Conservation (phyloP, 2,329 filamentous ascomycete genomes). For the Colletotrichum incanum region DNA sequence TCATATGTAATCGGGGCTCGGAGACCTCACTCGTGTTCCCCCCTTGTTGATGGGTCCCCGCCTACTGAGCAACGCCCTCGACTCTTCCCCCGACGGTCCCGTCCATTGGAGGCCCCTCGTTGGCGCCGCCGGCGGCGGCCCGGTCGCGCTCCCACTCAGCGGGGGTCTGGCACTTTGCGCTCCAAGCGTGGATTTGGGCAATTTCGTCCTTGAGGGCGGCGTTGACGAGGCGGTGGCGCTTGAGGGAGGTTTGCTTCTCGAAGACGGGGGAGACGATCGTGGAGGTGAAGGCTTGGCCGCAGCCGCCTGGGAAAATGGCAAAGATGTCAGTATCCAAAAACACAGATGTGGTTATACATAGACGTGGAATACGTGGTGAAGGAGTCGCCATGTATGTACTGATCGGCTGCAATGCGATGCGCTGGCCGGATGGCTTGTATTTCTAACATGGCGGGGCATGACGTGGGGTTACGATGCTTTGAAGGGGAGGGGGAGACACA, state of each 20-base stretch:
- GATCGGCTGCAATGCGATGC: conserved; percentile 32
- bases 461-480: conserved; percentile 25
- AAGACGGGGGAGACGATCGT: conserved; percentile 78
- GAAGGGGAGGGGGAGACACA: not conserved
- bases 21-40: not conserved
- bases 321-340: not conserved
- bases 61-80: conserved; percentile 51
- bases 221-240: conserved; percentile 90
- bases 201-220: conserved; percentile 88
- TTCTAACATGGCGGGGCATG: conserved; percentile 33
- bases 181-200: conserved; percentile 94
- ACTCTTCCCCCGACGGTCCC: conserved; percentile 63
- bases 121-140: conserved; percentile 50
- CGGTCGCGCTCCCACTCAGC: conserved; percentile 86
- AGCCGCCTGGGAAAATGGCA: conserved; percentile 64
- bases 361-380: not conserved
- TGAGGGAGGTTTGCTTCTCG: conserved; percentile 81
- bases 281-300: conserved; percentile 73
- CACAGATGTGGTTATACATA: not conserved
- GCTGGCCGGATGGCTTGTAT: conserved; percentile 1
- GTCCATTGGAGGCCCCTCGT: conserved; percentile 57
- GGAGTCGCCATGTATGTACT: not conserved
- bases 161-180: conserved; percentile 91
- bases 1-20: not conserved
- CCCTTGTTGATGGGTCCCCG: not conserved